phyloP scores from a whole-genome alignment of 2,329 filamentous ascomycete genomes.

The Coniochaeta sp. region DNA sequence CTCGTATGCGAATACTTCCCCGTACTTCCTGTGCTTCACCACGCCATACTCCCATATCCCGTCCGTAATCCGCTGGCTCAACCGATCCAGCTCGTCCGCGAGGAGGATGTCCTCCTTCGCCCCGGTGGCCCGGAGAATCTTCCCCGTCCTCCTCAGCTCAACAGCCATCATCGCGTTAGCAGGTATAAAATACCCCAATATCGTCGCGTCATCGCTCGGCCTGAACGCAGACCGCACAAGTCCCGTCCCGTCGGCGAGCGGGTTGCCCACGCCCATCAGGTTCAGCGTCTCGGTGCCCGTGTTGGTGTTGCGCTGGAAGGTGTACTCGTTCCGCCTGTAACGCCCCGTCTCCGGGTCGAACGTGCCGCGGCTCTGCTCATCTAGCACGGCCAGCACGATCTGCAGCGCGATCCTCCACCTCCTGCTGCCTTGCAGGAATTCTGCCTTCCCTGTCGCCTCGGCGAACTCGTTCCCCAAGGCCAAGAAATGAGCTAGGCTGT shows the following conservation, averaged over 20 bases:
- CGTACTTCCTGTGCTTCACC: conserved; percentile 65
- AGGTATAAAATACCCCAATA: conserved; percentile 89
- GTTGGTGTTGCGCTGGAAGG: conserved; percentile 74
- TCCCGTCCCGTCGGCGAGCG: conserved; percentile 74
- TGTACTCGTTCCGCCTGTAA: conserved; percentile 71
- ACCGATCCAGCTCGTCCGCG: conserved; percentile 47
- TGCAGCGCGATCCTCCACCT: conserved; percentile 76
- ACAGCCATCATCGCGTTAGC: conserved; percentile 95
- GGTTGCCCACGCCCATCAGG: conserved; percentile 81
- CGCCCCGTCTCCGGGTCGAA: conserved; percentile 62
- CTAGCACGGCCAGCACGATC: conserved; percentile 64
- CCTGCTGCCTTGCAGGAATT: conserved; percentile 57
- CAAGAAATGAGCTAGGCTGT: conserved; percentile 89
- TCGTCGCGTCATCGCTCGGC: conserved; percentile 91
- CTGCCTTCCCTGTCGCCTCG: conserved; percentile 66
- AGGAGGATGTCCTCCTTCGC: conserved; percentile 43
- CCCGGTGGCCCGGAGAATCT: conserved; percentile 51
- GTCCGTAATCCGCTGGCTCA: conserved; percentile 57
- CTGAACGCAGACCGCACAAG: conserved; percentile 88
- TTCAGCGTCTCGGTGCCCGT: conserved; percentile 85
- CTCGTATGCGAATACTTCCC: conserved; percentile 78
- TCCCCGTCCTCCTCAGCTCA: conserved; percentile 69
- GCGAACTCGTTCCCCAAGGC: conserved; percentile 81
- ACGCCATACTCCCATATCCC: conserved; percentile 84
- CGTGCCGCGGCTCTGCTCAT: conserved; percentile 72